Percentiles rank a stretch among this genome's conserved stretches.
Evolutionary conservation across 2,329 filamentous ascomycete genomes (phyloP).

Genomic region (Claviceps sp.): DNA sequence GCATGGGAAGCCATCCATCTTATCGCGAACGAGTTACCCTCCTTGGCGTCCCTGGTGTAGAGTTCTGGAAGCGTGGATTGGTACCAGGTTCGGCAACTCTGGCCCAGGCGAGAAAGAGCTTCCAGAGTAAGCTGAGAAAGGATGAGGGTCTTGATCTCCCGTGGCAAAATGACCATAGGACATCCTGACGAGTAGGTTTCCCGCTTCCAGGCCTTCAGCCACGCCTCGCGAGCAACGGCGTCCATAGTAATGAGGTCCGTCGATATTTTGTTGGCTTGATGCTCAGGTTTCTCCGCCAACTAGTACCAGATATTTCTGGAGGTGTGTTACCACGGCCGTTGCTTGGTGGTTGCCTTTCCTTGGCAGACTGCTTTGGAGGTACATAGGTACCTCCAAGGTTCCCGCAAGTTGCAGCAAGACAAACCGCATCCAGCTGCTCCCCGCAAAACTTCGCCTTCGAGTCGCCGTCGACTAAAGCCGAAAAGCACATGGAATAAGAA

Average conservation of each 20-base stretch:
- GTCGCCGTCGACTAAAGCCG: too few relatives aligned
- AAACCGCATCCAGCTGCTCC: too few relatives aligned
- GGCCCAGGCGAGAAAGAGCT: background rate
- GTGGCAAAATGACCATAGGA: background rate
- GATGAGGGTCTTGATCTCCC: background rate
- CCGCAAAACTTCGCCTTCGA: too few relatives aligned
- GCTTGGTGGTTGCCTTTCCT: too few relatives aligned
- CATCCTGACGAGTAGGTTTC: background rate
- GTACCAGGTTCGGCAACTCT: background rate
- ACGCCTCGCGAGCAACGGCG: conserved; percentile 15
- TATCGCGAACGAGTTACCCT: conserved; percentile 1
- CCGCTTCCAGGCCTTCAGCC: background rate
- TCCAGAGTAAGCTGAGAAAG: background rate
- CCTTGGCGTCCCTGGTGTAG: background rate
- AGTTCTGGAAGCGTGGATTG: background rate
- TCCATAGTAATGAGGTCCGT: conserved; percentile 19
- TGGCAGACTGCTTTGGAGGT: too few relatives aligned
- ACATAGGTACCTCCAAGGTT: too few relatives aligned
- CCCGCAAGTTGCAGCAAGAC: too few relatives aligned
- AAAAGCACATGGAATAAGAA: background rate
- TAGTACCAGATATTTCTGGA: too few relatives aligned
- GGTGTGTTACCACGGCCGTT: too few relatives aligned
- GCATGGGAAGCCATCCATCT: background rate
- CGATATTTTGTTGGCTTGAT: background rate
- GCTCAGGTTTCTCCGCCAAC: background rate